A percentile compares a stretch with the other conserved stretches of the same genome.
Conservation (phyloP, 2,329 filamentous ascomycete species). For the Diaporthe ampelina region DNA sequence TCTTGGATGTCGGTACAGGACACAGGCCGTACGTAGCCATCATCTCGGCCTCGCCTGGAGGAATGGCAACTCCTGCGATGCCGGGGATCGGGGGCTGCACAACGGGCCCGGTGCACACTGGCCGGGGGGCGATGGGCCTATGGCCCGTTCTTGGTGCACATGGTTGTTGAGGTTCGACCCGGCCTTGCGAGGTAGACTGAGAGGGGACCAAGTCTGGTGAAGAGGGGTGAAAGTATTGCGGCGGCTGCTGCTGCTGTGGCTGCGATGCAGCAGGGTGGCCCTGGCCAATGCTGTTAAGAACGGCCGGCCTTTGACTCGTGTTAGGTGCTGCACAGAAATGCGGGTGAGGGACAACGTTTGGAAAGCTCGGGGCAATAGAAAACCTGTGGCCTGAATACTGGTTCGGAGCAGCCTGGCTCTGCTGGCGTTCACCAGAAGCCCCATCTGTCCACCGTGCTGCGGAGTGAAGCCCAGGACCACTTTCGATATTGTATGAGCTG, state of each 20-base stretch:
- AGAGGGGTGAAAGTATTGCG: not conserved
- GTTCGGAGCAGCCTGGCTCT: not conserved
- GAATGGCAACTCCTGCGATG: not conserved
- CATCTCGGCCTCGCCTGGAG: slow-evolving; percentile 18
- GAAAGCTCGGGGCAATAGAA: not conserved
- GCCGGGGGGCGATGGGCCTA: slow-evolving; percentile 1
- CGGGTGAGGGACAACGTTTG: not conserved
- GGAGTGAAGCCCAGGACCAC: not conserved
- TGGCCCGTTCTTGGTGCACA: not conserved
- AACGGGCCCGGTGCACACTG: not conserved
- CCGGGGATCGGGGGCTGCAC: not conserved
- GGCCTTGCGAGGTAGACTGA: not conserved
- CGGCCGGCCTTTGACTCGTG: not conserved
- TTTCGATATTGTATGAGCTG: not conserved
- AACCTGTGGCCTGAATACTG: not conserved
- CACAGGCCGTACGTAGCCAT: slow-evolving; percentile 36
- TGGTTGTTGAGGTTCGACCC: not conserved
- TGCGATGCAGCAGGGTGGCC: not conserved
- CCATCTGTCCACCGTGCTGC: not conserved
- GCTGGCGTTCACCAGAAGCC: too few relatives aligned
- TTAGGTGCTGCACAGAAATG: not conserved
- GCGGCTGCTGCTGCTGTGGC: not conserved
- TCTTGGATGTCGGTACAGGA: slow-evolving; percentile 8
- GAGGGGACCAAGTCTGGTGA: not conserved
- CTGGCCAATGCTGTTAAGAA: not conserved